These are phyloP conservation scores for Calonectria fujianensis DNA, from an alignment of 2,329 filamentous ascomycete genomes.

Conservation along the genomic window DNA sequence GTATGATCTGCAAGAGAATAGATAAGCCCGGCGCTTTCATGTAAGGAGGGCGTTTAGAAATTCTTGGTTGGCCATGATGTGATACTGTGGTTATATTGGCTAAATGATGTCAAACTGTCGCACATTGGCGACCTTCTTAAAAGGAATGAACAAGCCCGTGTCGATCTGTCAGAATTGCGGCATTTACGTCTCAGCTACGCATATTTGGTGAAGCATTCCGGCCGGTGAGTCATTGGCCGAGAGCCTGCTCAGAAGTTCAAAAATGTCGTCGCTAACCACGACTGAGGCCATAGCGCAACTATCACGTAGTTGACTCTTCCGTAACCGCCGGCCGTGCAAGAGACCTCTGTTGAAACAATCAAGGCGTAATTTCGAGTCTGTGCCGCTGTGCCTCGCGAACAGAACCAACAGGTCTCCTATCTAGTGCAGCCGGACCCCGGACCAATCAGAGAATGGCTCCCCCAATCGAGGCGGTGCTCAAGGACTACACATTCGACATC, in stretches of 20 bases:
- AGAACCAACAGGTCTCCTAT: slow-evolving; percentile 31
- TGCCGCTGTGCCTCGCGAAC: background rate
- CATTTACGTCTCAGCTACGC: background rate
- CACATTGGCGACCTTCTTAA: background rate
- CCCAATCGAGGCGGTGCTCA: slow-evolving; percentile 53
- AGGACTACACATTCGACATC: slow-evolving; percentile 52
- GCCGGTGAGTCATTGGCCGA: slow-evolving; percentile 65
- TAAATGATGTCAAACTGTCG: background rate
- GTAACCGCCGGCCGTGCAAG: background rate
- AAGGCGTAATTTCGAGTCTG: background rate
- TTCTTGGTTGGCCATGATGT: background rate
- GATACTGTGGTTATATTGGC: background rate
- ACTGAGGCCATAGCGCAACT: slow-evolving; percentile 4
- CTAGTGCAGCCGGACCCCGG: background rate
- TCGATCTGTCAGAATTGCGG: background rate
- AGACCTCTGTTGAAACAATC: background rate
- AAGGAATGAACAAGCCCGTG: background rate
- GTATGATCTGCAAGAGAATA: background rate
- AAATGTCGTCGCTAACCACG: background rate
- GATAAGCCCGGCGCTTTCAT: background rate
- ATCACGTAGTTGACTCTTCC: background rate
- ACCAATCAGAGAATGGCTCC: slow-evolving; percentile 47
- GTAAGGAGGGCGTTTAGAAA: background rate
- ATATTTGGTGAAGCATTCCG: slow-evolving; percentile 48
- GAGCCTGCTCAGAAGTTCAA: background rate